These are phyloP conservation scores for Fusarium torreyae DNA, from an alignment of 2,329 filamentous ascomycete genomes.

Conservation along the genomic window DNA sequence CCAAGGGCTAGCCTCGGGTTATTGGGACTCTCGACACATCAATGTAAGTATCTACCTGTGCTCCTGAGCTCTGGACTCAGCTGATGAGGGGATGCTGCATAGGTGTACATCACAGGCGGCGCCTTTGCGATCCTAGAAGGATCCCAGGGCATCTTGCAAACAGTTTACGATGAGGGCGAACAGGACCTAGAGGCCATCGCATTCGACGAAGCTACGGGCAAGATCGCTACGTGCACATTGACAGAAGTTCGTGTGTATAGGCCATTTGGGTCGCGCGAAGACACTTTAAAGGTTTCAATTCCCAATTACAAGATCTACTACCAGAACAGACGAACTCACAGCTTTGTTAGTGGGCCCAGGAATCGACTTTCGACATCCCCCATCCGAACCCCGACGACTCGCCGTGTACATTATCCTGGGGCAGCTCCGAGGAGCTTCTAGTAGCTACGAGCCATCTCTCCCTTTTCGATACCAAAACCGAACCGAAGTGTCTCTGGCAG, in stretches of 20 bases:
- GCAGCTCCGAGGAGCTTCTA: slow-evolving; percentile 85
- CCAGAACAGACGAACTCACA: slow-evolving; percentile 42
- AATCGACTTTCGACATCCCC: slow-evolving; percentile 70
- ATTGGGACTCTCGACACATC: slow-evolving; percentile 80
- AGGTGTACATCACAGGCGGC: slow-evolving; percentile 93
- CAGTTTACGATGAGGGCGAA: slow-evolving; percentile 88
- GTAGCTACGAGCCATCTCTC: slow-evolving; percentile 79
- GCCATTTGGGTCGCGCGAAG: slow-evolving; percentile 79
- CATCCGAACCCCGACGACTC: slow-evolving; percentile 46
- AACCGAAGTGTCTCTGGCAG: slow-evolving; percentile 77
- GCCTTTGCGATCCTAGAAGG: slow-evolving; percentile 87
- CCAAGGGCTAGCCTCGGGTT: slow-evolving; percentile 81
- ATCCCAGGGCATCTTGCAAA: slow-evolving; percentile 84
- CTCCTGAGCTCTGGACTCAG: slow-evolving; percentile 9
- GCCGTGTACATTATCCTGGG: slow-evolving; percentile 82
- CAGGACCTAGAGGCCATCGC: slow-evolving; percentile 79
- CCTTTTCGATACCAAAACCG: slow-evolving; percentile 72
- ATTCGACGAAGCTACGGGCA: slow-evolving; percentile 86
- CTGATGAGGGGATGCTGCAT: slow-evolving; percentile 30
- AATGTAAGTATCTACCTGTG: slow-evolving; percentile 68
- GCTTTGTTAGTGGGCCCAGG: slow-evolving; percentile 70
- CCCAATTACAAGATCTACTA: slow-evolving; percentile 1
- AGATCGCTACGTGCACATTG: slow-evolving; percentile 83
- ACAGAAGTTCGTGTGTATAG: slow-evolving; percentile 81
- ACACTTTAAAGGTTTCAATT: slow-evolving; percentile 77